A percentile compares a stretch with the other conserved stretches of the same genome.
Conservation (phyloP, 306 rosid genomes). For the Lathyrus tuberosus region DNA sequence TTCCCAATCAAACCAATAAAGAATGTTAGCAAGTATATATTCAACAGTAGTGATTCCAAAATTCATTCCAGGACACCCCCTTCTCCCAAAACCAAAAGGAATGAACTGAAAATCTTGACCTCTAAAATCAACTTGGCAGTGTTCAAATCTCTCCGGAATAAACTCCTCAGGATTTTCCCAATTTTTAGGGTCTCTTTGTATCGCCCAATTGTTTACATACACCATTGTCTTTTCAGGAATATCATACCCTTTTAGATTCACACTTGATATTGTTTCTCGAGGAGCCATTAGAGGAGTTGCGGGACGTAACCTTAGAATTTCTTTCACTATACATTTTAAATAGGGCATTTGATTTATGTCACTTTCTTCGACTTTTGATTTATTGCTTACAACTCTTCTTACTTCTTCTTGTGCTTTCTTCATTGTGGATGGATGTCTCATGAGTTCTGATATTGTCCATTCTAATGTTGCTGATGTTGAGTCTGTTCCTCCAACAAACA, state of each 20-base stretch:
- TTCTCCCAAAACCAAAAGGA: conserved; percentile 46
- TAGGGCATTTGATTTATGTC: conserved; percentile 55
- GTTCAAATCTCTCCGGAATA: conserved; percentile 42
- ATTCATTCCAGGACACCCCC: conserved; percentile 42
- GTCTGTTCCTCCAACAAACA: background rate
- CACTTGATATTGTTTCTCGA: background rate
- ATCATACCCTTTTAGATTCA: background rate
- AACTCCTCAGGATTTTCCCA: conserved; percentile 22
- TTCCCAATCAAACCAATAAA: conserved; percentile 2
- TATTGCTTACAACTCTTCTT: conserved; percentile 51
- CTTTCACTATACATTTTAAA: conserved; percentile 41
- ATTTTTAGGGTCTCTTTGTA: conserved; percentile 11
- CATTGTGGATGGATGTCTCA: conserved; percentile 48
- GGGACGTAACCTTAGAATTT: conserved; percentile 51
- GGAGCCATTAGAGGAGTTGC: conserved; percentile 36
- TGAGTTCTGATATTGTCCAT: conserved; percentile 55
- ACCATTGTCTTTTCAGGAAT: conserved; percentile 23
- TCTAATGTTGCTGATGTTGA: background rate
- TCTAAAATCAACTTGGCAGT: conserved; percentile 23
- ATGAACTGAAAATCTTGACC: conserved; percentile 30
- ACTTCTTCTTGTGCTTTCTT: conserved; percentile 31
- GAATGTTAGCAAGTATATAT: conserved; percentile 49
- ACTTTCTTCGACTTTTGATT: conserved; percentile 40
- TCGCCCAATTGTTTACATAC: conserved; percentile 6
- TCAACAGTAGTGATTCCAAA: conserved; percentile 34